Base-by-base conservation (phyloP, 2,329 filamentous ascomycete genomes). In the Pseudogymnoascus sp. region DNA sequence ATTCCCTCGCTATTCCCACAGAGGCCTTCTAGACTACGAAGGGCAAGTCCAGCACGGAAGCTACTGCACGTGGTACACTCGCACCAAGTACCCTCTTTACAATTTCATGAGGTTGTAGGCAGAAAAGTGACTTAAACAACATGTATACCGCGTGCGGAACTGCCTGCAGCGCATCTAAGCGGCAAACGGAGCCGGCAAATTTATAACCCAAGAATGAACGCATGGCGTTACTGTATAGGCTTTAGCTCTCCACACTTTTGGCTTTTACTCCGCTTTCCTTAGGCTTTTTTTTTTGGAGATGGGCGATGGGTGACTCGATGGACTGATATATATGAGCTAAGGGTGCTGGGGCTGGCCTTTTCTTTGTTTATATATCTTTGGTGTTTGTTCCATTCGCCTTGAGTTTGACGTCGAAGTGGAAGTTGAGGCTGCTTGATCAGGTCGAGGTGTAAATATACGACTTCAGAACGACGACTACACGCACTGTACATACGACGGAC, bases 1-100 rank as follows among this genome's bases (percentile, higher is more conserved):
- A 41, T 41, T 41, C 38, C 38, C 38, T 20, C 38, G 8, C 38
- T 41, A 41, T 41, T 41, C 38, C 38, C 38, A 22, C n/a, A n/a
- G n/a, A n/a, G n/a, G n/a, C n/a, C n/a, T n/a, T n/a, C n/a, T n/a
- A n/a, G n/a, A n/a, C n/a, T n/a, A n/a, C n/a, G n/a, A n/a, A n/a
- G n/a, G 6, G 38, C 18, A 41, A 41, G 38, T 41, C 38, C 38
- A 5, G 8, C 16, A 41, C 38, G 38, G 38, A 9, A 41, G 38
- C 18, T 9, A 20, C n/a, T n/a, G n/a, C n/a, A n/a, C n/a, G n/a
- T n/a, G n/a, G n/a, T 41, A 14, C 38, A 22, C n/a, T 12, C 9
- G 7, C 11, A 9, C 6, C 22, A 41, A 16, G 1, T 5, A 1
- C 0, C 1, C 4, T 3, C 9, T 6, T 2, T 1, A 18, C 22